Conservation (phyloP, 345 rosid species). For the Brassica juncea region DNA sequence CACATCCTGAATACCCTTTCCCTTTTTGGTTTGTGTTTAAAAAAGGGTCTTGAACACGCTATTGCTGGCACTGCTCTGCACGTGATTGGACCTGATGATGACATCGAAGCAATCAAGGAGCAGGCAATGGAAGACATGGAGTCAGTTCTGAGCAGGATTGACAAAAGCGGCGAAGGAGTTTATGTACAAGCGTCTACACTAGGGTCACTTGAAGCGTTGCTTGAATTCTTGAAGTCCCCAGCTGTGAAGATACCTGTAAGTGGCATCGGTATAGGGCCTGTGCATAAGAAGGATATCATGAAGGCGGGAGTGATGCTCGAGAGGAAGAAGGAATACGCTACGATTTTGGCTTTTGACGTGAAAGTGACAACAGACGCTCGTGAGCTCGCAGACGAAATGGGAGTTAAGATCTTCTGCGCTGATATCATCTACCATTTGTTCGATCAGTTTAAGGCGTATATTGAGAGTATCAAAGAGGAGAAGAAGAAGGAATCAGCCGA, state of each 20-base stretch:
- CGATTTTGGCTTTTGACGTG: slow-evolving; percentile 95
- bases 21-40: slow-evolving; percentile 11
- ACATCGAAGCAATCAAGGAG: slow-evolving; percentile 70
- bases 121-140: slow-evolving; percentile 82
- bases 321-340: slow-evolving; percentile 87
- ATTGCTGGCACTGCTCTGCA: slow-evolving; percentile 91
- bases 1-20: slow-evolving; percentile 17
- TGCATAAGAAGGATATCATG: slow-evolving; percentile 91
- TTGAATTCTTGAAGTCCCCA: slow-evolving; percentile 86
- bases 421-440: slow-evolving; percentile 94
- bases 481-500: slow-evolving; percentile 90
- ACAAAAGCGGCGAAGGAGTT: slow-evolving; percentile 90
- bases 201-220: slow-evolving; percentile 93
- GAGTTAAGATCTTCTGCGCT: slow-evolving; percentile 92
- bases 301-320: slow-evolving; percentile 95
- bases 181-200: slow-evolving; percentile 94
- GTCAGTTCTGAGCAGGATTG: slow-evolving; percentile 81
- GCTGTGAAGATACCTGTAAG: slow-evolving; percentile 90
- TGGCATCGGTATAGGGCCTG: slow-evolving; percentile 87
- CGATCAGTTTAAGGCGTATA: slow-evolving; percentile 87
- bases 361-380: slow-evolving; percentile 90
- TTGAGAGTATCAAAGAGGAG: slow-evolving; percentile 81
- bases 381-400: slow-evolving; percentile 81
- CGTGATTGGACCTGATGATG: slow-evolving; percentile 78
- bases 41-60: slow-evolving; percentile 90